phyloP scores from a whole-genome alignment of 2,329 filamentous ascomycete genomes.

The Rhexocercosporidium sp. region DNA sequence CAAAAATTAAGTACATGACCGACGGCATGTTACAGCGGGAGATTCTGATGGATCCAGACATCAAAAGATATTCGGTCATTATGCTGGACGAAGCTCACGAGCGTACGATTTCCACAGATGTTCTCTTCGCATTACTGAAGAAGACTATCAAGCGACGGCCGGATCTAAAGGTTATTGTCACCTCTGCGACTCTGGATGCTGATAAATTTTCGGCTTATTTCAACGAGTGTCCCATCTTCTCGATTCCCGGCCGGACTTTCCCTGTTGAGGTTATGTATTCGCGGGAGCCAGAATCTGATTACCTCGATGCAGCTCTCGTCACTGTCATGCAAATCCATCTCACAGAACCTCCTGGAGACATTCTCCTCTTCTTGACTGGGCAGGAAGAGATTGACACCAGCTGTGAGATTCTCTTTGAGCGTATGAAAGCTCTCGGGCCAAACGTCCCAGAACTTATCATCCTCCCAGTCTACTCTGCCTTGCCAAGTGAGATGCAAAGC shows the following conservation, averaged over 20 bases:
- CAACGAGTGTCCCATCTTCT: conserved; percentile 94
- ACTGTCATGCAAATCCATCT: conserved; percentile 99
- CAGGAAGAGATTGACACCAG: conserved; percentile 97
- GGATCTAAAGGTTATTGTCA: conserved; percentile 94
- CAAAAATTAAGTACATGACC: conserved; percentile 99
- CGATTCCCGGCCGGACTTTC: conserved; percentile 92
- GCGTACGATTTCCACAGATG: conserved; percentile 92
- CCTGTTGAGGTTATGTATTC: conserved; percentile 97
- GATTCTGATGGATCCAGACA: conserved; percentile 87
- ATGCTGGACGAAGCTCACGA: conserved; percentile 99
- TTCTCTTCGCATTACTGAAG: conserved; percentile 91
- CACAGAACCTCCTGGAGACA: conserved; percentile 89
- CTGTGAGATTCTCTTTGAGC: conserved; percentile 89
- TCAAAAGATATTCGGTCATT: conserved; percentile 91
- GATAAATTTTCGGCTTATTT: conserved; percentile 98
- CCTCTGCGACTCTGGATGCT: conserved; percentile 93
- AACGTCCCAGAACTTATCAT: conserved; percentile 91
- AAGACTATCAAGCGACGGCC: conserved; percentile 86
- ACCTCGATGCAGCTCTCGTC: conserved; percentile 89
- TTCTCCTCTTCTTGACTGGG: conserved; percentile 94
- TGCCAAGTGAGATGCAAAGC: conserved; percentile 93
- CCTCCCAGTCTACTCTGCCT: conserved; percentile 91
- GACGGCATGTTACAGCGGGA: conserved; percentile 98
- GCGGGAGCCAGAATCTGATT: conserved; percentile 92
- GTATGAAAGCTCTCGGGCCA: conserved; percentile 94